phyloP scores from a whole-genome alignment of 257 asterid genomes.

The Ilex asprella region DNA sequence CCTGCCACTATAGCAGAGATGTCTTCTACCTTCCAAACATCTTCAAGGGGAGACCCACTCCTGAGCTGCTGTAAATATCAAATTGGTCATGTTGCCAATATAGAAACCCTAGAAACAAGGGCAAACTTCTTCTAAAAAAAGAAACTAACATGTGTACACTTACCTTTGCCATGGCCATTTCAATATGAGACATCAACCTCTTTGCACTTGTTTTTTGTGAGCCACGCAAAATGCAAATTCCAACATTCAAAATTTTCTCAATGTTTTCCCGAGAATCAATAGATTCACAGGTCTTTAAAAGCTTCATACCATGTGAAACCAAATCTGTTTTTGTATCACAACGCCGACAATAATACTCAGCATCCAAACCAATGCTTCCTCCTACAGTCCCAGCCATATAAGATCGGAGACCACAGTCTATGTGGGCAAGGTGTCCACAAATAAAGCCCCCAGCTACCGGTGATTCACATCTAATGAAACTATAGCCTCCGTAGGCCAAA shows the following conservation, averaged over 20 bases:
- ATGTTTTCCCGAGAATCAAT: conserved; percentile 36
- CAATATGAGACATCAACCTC: conserved; percentile 43
- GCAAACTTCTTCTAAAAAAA: conserved; percentile 11
- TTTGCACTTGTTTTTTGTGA: conserved; percentile 43
- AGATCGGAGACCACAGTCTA: conserved; percentile 74
- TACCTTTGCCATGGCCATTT: conserved; percentile 62
- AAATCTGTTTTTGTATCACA: conserved; percentile 80
- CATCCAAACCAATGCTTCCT: conserved; percentile 72
- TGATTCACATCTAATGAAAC: conserved; percentile 65
- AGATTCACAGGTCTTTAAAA: conserved; percentile 42
- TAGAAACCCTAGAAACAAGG: conserved; percentile 14
- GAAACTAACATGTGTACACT: conserved; percentile 20
- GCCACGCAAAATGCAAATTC: conserved; percentile 44
- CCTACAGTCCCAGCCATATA: conserved; percentile 81
- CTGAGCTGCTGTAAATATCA: conserved; percentile 49
- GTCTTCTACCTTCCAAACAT: conserved; percentile 47
- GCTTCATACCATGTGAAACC: conserved; percentile 47
- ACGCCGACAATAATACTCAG: conserved; percentile 77
- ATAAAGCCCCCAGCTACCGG: conserved; percentile 24
- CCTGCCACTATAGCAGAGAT: conserved; percentile 23
- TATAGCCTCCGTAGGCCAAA: conserved; percentile 28
- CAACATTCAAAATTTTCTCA: conserved; percentile 47
- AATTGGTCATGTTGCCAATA: conserved; percentile 16
- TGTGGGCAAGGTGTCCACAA: conserved; percentile 81
- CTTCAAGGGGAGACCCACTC: conserved; percentile 38